phyloP scores from a whole-genome alignment of 1,284 basidiomycete species.

The Pseudozyma flocculosa region DNA sequence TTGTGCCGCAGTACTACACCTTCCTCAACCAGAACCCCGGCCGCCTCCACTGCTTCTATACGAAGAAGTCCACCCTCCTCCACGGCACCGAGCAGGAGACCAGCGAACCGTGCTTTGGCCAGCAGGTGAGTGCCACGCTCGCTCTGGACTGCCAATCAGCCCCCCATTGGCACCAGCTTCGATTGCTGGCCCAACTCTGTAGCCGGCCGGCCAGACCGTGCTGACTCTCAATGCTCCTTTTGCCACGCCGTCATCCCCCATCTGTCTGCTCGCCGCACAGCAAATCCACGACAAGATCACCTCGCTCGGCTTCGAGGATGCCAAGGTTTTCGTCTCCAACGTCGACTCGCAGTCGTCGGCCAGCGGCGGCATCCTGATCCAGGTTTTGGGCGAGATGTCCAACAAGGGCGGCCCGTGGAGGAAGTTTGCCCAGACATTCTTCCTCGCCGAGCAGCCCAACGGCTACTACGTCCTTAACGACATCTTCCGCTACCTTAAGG shows the following conservation, averaged over 20 bases:
- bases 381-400: conserved; percentile 98
- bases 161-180: too few species aligned
- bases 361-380: conserved; percentile 93
- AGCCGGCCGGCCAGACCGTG: too few species aligned
- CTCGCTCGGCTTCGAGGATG: conserved; percentile 88
- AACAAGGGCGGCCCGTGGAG: conserved; percentile 80
- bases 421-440: conserved; percentile 99
- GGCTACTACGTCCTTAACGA: conserved; percentile 99
- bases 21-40: conserved; percentile 96
- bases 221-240: too few species aligned
- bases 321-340: conserved; percentile 86
- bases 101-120: conserved; percentile 79
- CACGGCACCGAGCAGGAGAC: conserved; percentile 77
- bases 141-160: too few species aligned
- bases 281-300: conserved; percentile 97
- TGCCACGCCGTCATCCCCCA: background rate
- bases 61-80: conserved; percentile 86
- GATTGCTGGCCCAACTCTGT: too few species aligned
- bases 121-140: conserved; percentile 64
- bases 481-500: conserved; percentile 98
- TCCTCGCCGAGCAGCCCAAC: conserved; percentile 97
- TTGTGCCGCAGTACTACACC: conserved; percentile 64
- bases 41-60: conserved; percentile 98
- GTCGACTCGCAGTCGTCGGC: conserved; percentile 71
- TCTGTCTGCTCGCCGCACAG: too few species aligned